These are phyloP conservation scores for Teratosphaeria pseudoeucalypti DNA, from an alignment of 2,329 filamentous ascomycete genomes.

Conservation along the genomic window DNA sequence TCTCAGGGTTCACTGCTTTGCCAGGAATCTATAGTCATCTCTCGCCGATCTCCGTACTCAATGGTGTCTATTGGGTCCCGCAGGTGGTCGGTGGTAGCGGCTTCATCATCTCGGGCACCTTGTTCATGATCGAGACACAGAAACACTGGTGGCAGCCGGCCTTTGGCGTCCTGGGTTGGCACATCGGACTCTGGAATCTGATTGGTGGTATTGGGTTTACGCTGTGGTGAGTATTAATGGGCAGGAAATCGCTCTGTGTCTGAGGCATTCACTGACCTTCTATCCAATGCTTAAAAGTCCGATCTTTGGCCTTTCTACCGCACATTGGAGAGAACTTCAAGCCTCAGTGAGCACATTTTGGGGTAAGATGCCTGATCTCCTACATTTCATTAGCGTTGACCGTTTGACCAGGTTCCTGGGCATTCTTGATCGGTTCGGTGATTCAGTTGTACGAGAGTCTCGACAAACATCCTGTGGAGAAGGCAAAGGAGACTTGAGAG, in stretches of 20 bases:
- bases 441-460: slow-evolving; percentile 22
- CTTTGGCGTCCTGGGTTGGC: slow-evolving; percentile 17
- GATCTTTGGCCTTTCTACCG: slow-evolving; percentile 17
- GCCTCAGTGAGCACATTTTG: slow-evolving; percentile 16
- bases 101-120: slow-evolving; percentile 17
- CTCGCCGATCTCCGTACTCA: slow-evolving; percentile 4
- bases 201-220: slow-evolving; percentile 20
- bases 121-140: slow-evolving; percentile 24
- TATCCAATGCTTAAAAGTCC: slow-evolving; percentile 1
- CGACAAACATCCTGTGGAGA: slow-evolving; percentile 18
- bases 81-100: slow-evolving; percentile 17
- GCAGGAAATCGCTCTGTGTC: not conserved
- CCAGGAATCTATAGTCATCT: slow-evolving; percentile 20
- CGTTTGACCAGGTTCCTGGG: slow-evolving; percentile 12
- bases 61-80: slow-evolving; percentile 18
- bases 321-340: slow-evolving; percentile 19
- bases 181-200: slow-evolving; percentile 18
- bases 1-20: slow-evolving; percentile 19
- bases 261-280: not conserved
- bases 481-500: not conserved
- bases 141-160: slow-evolving; percentile 20
- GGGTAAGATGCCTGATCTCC: slow-evolving; percentile 8
- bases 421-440: slow-evolving; percentile 21
- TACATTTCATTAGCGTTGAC: not conserved
- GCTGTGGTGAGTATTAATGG: slow-evolving; percentile 5